Conservation (phyloP, 139 green algal genomes). For the Zygnema cylindricum region DNA sequence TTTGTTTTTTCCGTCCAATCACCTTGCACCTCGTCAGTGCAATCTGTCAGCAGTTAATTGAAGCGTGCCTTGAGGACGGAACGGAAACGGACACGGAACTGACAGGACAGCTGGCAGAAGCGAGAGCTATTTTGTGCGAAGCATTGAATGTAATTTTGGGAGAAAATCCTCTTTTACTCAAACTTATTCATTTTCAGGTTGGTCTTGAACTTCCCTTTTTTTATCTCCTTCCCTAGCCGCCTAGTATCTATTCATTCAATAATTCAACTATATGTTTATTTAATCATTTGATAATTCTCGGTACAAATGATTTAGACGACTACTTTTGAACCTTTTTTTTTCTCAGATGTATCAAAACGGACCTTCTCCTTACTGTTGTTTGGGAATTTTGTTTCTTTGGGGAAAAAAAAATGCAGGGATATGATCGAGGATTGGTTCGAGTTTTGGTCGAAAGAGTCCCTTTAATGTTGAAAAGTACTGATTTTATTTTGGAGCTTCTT, state of each 20-base stretch:
- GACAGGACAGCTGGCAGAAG: constrained; percentile 16
- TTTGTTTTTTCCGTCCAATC: not conserved
- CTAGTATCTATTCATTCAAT: not conserved
- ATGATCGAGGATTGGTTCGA: not conserved
- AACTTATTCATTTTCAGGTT: constrained; percentile 18
- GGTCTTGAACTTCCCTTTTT: not conserved
- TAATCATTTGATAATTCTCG: not conserved
- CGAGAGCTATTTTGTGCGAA: not conserved
- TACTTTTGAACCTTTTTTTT: not conserved
- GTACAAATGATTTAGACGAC: not conserved
- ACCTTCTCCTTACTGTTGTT: not conserved
- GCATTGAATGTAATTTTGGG: not conserved
- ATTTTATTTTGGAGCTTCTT: not conserved
- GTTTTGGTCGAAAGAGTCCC: not conserved
- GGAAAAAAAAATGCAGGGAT: constrained; percentile 10
- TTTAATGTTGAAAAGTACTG: not conserved
- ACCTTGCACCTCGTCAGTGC: not conserved
- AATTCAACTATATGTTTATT: not conserved
- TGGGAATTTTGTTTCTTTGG: not conserved
- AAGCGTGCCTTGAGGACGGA: not conserved
- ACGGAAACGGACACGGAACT: not conserved
- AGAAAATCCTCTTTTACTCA: constrained; percentile 4
- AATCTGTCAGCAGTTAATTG: constrained; percentile 6
- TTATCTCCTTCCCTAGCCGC: not conserved
- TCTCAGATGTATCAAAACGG: not conserved